Conservation (phyloP, 805 yeast genomes). For the Nakazawaea holstii region DNA sequence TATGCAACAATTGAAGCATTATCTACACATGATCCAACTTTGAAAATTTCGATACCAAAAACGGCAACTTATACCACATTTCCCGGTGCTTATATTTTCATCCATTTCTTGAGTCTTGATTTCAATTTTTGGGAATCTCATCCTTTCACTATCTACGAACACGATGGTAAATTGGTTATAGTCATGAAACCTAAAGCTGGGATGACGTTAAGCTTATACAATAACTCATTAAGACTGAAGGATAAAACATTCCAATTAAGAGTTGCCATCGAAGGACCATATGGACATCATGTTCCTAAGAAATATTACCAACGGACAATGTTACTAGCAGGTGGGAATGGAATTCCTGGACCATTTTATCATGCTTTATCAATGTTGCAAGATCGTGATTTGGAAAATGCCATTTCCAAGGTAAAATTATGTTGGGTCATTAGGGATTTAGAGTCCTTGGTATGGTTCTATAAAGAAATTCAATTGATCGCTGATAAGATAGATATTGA, state of each 20-base stretch:
- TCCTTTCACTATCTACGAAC: constrained; percentile 46
- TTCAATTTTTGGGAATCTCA: constrained; percentile 56
- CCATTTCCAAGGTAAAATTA: constrained; percentile 32
- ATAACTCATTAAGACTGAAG: constrained; percentile 20
- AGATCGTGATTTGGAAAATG: constrained; percentile 13
- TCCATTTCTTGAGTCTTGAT: constrained; percentile 37
- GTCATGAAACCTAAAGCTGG: constrained; percentile 46
- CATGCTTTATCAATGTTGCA: constrained; percentile 30
- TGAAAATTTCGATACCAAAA: constrained; percentile 29
- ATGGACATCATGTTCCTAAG: constrained; percentile 39
- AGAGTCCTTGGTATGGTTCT: constrained; percentile 37
- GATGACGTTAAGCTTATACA: constrained; percentile 33
- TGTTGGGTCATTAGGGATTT: constrained; percentile 40
- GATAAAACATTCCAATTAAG: constrained; percentile 25
- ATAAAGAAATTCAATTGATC: constrained; percentile 31
- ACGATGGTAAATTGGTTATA: constrained; percentile 32
- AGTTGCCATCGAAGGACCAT: constrained; percentile 51
- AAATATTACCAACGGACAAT: constrained; percentile 35
- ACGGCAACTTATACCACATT: constrained; percentile 40
- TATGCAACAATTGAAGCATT: constrained; percentile 10
- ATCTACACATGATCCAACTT: constrained; percentile 16
- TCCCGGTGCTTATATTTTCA: constrained; percentile 57
- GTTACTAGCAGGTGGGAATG: constrained; percentile 53
- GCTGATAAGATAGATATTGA: constrained; percentile 13
- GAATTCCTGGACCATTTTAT: constrained; percentile 48